Base-by-base conservation (phyloP, 2,329 filamentous ascomycete species). In the Colletotrichum tanaceti region DNA sequence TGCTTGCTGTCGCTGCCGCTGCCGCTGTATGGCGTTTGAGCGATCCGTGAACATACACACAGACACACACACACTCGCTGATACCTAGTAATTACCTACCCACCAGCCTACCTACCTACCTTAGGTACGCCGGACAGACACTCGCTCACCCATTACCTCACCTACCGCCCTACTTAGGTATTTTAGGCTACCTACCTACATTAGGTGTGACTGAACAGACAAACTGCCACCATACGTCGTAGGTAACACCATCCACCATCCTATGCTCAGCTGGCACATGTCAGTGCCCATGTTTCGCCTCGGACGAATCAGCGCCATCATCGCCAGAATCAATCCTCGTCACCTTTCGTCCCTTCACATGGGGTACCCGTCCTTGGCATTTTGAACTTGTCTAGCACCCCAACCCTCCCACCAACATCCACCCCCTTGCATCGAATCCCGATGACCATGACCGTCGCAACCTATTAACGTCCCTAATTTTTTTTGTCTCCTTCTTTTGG, bases 251-350 rank as follows among this genome's bases (percentile, higher is more conserved):
- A n/a, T n/a, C 58, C 49, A 68, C 58, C 52, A 68, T 63, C 52
- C 35, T 57, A 58, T 60, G 41, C 65, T 60, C 62, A 68, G 43
- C 43, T 65, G 65, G 62, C 65, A 68, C 65, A 68, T 68, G 65
- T 70, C 67, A 70, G 68, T 70, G 67, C 67, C 67, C 52, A n/a
- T 68, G 67, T 68, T 68, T 70, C 58, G 63, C 20, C 63, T 47
- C 58, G 58, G 64, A 66, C 67, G 58, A 70, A 67, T 68, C 65
- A 68, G 55, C 65, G 62, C 55, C 49, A 65, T 39, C 52, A 14
- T 35, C 10, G 24, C 62, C 61, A 68, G 57, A 32, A 65, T n/a
- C n/a, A n/a, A 68, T 59, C 65, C 65, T 68, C 55, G 62, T 65
- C 65, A 65, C 55, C 55, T 58, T 57, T 68, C 50, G 55, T 68